Evolutionary conservation across 352 stramenopile species (phyloP), one percentile per base, ranked within the genome.

Genomic region (Phytophthora litchii): DNA sequence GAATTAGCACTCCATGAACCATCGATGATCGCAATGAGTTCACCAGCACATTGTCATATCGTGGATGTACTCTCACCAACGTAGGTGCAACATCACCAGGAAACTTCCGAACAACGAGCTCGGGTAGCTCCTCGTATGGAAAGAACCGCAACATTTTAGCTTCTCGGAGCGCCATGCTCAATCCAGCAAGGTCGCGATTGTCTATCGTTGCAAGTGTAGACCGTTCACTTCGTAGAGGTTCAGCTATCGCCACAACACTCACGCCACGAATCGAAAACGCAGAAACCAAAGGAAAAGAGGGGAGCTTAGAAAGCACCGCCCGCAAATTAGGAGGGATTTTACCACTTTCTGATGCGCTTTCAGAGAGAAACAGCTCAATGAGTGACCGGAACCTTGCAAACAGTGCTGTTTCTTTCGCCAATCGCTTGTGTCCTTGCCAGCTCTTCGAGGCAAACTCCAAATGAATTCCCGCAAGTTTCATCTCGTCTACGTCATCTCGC

Each of bases 381-480:
- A 77, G 59, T 1, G 74, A 69, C 1, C 79, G 83, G 21, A 92
- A 90, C 1, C 67, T 69, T 12, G 79, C 73, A 9, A 91, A 56
- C 2, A 74, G 43, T 0, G 67, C 45, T 1, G 81, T 67, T 38
- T 91, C 73, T 56, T 88, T 84, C 2, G 60, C 64, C 21, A 92
- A 48, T 6, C 83, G 69, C 37, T 90, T 91, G 44, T 85, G 78
- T 5, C 83, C 83, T 31, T 78, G 77, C 80, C 80, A 92, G 20
- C 58, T 84, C 51, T 89, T 89, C 0, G 71, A 78, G 1, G 75
- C 76, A 38, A 87, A 82, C 55, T 90, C 64, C n/a, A 92, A 48
- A n/a, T 72, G 76, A 11, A 92, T 54, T 2, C 73, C 80, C 7
- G 80, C 74, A 9, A 91, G 54, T 27, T 74, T 72, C 40, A 91